These are phyloP conservation scores for Moesziomyces parantarcticus DNA, from an alignment of 1,284 basidiomycete species.

Conservation along the genomic window DNA sequence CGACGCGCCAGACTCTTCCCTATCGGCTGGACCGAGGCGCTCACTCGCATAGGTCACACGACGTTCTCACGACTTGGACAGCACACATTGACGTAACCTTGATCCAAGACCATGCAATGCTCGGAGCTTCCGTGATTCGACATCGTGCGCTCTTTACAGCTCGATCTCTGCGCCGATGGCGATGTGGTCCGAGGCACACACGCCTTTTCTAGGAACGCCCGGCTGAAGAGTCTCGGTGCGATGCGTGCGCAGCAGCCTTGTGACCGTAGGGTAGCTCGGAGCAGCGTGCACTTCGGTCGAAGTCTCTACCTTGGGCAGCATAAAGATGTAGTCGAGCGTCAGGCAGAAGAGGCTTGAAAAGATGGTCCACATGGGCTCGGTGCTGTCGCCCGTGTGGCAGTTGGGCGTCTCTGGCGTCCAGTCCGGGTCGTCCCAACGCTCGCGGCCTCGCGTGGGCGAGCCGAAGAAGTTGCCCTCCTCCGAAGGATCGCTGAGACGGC, in stretches of 20 bases:
- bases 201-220: constrained; percentile 81
- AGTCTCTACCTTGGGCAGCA: constrained; percentile 64
- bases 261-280: constrained; percentile 70
- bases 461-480: constrained; percentile 56
- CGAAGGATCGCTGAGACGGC: constrained; percentile 27
- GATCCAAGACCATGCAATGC: not conserved
- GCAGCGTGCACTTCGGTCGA: not conserved
- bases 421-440: constrained; percentile 56
- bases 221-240: constrained; percentile 74
- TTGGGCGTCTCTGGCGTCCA: constrained; percentile 48
- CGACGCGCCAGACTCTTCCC: too few species aligned
- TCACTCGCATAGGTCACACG: not conserved
- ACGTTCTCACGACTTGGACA: not conserved
- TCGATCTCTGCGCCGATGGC: constrained; percentile 73
- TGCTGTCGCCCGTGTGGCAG: constrained; percentile 50
- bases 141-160: constrained; percentile 4
- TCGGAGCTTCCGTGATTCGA: not conserved
- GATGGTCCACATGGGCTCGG: constrained; percentile 67
- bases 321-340: constrained; percentile 80
- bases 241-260: constrained; percentile 77
- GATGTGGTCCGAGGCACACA: constrained; percentile 88
- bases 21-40: not conserved
- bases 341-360: constrained; percentile 62
- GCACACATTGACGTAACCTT: not conserved
- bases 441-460: constrained; percentile 41